These are phyloP conservation scores for Coriolopsis trogii DNA, from an alignment of 1,284 basidiomycete species.

Conservation along the genomic window DNA sequence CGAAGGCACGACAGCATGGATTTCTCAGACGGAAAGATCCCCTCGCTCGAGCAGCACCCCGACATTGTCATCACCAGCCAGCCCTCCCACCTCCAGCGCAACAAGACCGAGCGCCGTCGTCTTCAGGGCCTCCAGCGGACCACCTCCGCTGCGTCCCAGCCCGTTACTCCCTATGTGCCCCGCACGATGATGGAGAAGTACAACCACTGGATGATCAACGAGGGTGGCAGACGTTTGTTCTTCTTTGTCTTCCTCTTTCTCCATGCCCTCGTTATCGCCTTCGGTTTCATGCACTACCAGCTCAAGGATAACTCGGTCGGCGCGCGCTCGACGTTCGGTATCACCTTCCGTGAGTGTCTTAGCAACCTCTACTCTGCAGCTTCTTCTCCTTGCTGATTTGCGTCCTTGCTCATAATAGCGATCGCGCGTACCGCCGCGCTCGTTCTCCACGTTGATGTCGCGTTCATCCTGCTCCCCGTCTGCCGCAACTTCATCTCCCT, in stretches of 20 bases:
- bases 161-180: constrained; percentile 37
- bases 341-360: constrained; percentile 68
- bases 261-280: constrained; percentile 70
- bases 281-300: constrained; percentile 78
- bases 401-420: constrained; percentile 42
- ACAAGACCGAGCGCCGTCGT: constrained; percentile 77
- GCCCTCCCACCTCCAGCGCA: constrained; percentile 62
- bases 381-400: background rate
- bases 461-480: constrained; percentile 89
- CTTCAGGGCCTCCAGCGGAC: constrained; percentile 78
- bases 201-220: constrained; percentile 88
- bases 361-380: background rate
- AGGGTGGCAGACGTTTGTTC: constrained; percentile 78
- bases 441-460: constrained; percentile 84
- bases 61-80: constrained; percentile 43
- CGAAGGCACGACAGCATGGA: constrained; percentile 69
- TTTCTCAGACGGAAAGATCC: constrained; percentile 65
- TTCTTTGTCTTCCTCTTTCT: constrained; percentile 78
- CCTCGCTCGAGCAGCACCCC: constrained; percentile 54
- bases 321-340: constrained; percentile 70
- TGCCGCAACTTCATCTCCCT: constrained; percentile 91
- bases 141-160: constrained; percentile 40
- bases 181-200: constrained; percentile 48
- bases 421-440: constrained; percentile 85
- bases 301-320: constrained; percentile 74